Conservation (phyloP, 345 rosid genomes). For the Kandelia obovata region DNA sequence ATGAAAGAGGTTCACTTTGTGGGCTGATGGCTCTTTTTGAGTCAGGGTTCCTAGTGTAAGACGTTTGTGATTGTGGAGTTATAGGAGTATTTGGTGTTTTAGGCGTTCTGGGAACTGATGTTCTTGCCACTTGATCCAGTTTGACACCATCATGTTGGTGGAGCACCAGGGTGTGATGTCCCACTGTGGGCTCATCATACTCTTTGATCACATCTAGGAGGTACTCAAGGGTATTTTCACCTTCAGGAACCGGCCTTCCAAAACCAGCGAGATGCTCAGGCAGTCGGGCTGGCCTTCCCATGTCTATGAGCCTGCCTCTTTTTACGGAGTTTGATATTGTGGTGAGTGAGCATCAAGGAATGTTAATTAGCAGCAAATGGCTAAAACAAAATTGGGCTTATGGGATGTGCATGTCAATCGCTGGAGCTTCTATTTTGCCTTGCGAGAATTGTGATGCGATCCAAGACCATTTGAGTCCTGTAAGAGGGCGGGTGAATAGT, state of each 20-base stretch:
- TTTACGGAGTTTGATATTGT: constrained; percentile 6
- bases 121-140: constrained; percentile 44
- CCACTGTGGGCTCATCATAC: constrained; percentile 57
- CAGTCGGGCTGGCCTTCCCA: constrained; percentile 51
- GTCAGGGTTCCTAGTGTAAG: constrained; percentile 20
- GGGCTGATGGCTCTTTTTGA: constrained; percentile 40
- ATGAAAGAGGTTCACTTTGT: constrained; percentile 32
- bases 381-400: neutral
- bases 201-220: constrained; percentile 71
- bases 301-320: constrained; percentile 52
- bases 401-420: too few relatives aligned
- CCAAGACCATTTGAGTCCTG: constrained; percentile 53
- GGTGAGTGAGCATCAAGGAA: neutral
- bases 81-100: constrained; percentile 18
- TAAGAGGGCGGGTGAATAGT: constrained; percentile 74
- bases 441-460: constrained; percentile 36
- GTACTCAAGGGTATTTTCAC: constrained; percentile 67
- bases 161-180: constrained; percentile 55
- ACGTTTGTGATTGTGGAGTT: constrained; percentile 14
- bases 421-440: constrained; percentile 5
- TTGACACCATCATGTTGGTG: constrained; percentile 56
- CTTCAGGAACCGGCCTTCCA: constrained; percentile 67
- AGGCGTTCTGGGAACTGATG: constrained; percentile 37
- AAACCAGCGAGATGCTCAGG: constrained; percentile 54
- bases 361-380: neutral